Base-by-base conservation (phyloP, 495 filamentous ascomycete species). In the Trichoderma erinaceum region DNA sequence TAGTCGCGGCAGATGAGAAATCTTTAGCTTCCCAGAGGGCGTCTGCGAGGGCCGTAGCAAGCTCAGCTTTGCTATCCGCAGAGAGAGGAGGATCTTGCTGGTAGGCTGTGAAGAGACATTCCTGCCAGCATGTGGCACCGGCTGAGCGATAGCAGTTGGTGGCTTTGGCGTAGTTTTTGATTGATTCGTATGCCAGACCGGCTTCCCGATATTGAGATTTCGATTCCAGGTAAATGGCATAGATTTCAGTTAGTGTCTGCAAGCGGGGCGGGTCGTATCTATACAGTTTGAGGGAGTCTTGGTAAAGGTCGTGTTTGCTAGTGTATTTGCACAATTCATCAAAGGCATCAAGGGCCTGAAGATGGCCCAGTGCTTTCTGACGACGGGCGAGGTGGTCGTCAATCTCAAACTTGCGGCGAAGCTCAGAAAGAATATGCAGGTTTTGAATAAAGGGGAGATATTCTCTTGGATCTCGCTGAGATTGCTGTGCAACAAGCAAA, bases 371-470 rank as follows among this genome's bases (percentile, higher is more conserved):
- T 10, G 95, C 95, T 80, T 96, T 97, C 21, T 78, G 73, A 67
- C 85, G 85, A 15, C 92, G 87, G 7, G 83, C 84, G 5, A 99
- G 86, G 70, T 94, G 86, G 75, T 98, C 88, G 76, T 98, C 95
- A 65, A 99, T 97, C 50, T 87, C 86, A 71, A 91, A 97, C 52
- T 88, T 84, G 41, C 90, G 86, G 23, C 91, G 86, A 21, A 88
- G 76, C 25, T 84, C 79, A 0, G 88, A 76, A 73, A 95, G 82
- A 65, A 88, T 82, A 74, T 97, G 92, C 11, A 97, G 83, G 25
- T 87, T 88, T 73, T 96, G 92, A 52, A 98, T 84, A 76, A 97
- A 97, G 16, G 95, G 96, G 21, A 99, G 85, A 71, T 99, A 99
- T 79, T 99, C 95, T 70, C 93, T 83, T 18, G 95, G 95, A 71